Base-by-base conservation (phyloP, 306 rosid genomes). In the Luffa aegyptiaca region DNA sequence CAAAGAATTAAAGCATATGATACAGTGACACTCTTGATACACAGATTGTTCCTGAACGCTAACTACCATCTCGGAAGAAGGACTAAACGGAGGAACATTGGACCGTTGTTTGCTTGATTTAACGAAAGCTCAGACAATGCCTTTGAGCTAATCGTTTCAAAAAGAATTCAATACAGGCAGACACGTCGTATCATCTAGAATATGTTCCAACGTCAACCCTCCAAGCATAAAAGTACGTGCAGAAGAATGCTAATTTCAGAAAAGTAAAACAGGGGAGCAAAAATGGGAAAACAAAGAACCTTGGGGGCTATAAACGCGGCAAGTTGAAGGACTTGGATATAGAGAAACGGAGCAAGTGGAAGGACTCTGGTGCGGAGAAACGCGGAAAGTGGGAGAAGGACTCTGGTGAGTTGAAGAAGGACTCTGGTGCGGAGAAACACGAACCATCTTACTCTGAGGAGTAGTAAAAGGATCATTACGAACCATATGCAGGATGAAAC, bases 401-500 rank as follows among this genome's bases (percentile, higher is more conserved):
- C 62, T 58, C 26, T 53, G 39, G 3, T 48, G 58, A 66, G 75
- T 0, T 7, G 74, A 66, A 6, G 82, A 46, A 5, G 69, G 81
- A 35, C 62, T 58, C 26, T 53, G 39, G 3, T 48, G 58, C 4
- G 58, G 77, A 72, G 77, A 72, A 72, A 72, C 58, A 1, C 11
- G 41, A 26, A 46, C 41, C 77, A 26, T 48, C 77, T 72, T 72
- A 2, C 21, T 72, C 77, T 49, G 77, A 72, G 77, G 77, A 13
- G 77, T 5, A 48, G 58, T 6, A 49, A 21, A 72, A 46, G 59
- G 18, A 46, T 48, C 77, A 13, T 72, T 72, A 48, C 77, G 77
- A 72, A 72, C 58, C 77, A 72, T 5, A 31, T 72, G 59, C 41
- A 72, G 9, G 7, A 83, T 85, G 63, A 26, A 86, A 0, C 71